These are phyloP conservation scores for Quercus suber DNA, from an alignment of 306 rosid genomes.

Conservation along the genomic window DNA sequence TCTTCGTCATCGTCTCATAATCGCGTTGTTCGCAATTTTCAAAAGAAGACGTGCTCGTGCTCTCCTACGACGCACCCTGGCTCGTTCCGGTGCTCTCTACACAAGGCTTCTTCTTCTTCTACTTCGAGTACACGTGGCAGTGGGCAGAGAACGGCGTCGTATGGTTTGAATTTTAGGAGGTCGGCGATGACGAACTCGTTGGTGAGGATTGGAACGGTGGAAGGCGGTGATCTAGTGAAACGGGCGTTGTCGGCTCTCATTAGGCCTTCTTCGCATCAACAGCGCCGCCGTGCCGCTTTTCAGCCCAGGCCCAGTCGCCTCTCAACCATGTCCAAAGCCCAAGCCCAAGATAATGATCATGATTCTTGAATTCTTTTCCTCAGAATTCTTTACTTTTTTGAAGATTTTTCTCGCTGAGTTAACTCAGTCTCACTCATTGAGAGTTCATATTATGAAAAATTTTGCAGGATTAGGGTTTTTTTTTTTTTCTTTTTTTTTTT, in stretches of 20 bases:
- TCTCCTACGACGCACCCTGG: slow-evolving; percentile 76
- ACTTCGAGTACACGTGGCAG: slow-evolving; percentile 1
- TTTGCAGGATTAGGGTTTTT: too few species aligned
- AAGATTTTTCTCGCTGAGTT: too few species aligned
- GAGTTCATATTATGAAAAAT: too few species aligned
- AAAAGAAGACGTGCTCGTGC: slow-evolving; percentile 51
- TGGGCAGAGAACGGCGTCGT: slow-evolving; percentile 21
- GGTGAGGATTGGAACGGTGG: slow-evolving; percentile 59
- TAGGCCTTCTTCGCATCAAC: slow-evolving; percentile 51
- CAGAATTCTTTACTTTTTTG: not conserved
- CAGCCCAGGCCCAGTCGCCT: slow-evolving; percentile 54
- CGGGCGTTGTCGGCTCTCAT: slow-evolving; percentile 43
- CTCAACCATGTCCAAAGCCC: slow-evolving; percentile 43
- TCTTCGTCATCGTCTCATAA: too few species aligned
- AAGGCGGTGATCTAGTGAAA: slow-evolving; percentile 49
- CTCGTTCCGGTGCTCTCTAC: slow-evolving; percentile 66
- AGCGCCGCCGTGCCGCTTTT: slow-evolving; percentile 56
- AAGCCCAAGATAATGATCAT: not conserved
- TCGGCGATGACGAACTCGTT: slow-evolving; percentile 75
- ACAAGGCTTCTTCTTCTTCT: slow-evolving; percentile 19
- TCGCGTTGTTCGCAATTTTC: too few species aligned
- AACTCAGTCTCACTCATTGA: too few species aligned
- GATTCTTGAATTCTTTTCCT: not conserved
- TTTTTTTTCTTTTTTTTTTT: too few species aligned
- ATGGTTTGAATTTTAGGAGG: slow-evolving; percentile 36